A percentile compares a stretch with the other conserved stretches of the same genome.
These are phyloP conservation scores for Cercospora beticola DNA, from an alignment of 2,329 filamentous ascomycete species.

Conservation along the genomic window DNA sequence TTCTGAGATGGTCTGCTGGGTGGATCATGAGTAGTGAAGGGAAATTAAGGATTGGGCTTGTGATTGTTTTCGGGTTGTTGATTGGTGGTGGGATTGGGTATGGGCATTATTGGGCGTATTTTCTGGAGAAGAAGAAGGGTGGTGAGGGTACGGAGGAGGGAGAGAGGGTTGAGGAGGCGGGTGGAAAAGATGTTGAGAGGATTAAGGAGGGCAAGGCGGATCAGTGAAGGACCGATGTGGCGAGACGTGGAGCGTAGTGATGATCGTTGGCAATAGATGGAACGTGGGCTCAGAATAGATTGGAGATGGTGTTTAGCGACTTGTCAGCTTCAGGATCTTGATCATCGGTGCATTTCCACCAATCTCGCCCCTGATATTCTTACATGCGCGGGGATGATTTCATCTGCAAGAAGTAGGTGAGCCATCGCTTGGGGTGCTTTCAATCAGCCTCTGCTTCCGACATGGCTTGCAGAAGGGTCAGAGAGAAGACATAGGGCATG, in stretches of 20 bases:
- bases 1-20: constrained; percentile 38
- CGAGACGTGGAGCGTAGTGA: neutral
- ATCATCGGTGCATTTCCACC: neutral
- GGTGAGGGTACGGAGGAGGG: neutral
- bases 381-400: no score
- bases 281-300: no score
- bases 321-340: neutral
- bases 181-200: constrained; percentile 18
- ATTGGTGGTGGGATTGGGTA: constrained; percentile 11
- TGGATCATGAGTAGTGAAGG: constrained; percentile 23
- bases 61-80: neutral
- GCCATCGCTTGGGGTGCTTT: no score
- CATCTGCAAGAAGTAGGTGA: no score
- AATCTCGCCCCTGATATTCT: neutral
- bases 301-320: neutral
- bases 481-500: no score
- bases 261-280: neutral
- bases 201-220: constrained; percentile 18
- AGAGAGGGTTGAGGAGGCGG: constrained; percentile 5
- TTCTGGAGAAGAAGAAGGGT: constrained; percentile 2
- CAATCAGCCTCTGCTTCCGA: no score
- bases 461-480: no score
- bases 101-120: constrained; percentile 23
- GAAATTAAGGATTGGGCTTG: constrained; percentile 8
- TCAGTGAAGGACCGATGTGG: constrained; percentile 7